These are phyloP conservation scores for Tetradesmus obliquus DNA, from an alignment of 139 green algal genomes.

Conservation along the genomic window DNA sequence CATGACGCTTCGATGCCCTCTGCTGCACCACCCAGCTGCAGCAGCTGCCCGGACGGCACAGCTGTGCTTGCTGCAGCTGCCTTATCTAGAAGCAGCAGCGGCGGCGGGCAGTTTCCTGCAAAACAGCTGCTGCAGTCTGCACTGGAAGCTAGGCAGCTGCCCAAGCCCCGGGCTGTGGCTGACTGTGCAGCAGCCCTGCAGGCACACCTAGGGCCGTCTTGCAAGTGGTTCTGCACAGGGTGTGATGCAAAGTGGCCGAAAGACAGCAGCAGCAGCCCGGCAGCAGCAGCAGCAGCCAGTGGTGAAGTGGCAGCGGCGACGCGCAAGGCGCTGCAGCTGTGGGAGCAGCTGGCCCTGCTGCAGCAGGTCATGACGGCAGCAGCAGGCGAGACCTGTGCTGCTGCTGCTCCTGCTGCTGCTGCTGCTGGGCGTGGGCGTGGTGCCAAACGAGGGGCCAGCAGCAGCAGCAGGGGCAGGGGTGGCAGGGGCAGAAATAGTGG, in stretches of 20 bases:
- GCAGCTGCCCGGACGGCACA: background rate
- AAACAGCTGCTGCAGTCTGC: background rate
- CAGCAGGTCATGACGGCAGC: background rate
- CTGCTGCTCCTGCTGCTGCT: background rate
- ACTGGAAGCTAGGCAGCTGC: background rate
- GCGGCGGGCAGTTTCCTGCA: background rate
- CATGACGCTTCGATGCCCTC: background rate
- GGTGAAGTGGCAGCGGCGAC: background rate
- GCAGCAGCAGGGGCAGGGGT: background rate
- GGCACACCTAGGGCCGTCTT: background rate
- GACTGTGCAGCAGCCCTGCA: slow-evolving; percentile 3
- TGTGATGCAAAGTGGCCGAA: background rate
- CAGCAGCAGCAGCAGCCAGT: background rate
- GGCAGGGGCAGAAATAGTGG: background rate
- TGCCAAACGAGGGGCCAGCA: background rate
- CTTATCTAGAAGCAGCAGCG: background rate
- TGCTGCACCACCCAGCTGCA: background rate
- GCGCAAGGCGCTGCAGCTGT: background rate
- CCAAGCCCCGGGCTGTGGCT: background rate
- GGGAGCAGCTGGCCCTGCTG: background rate
- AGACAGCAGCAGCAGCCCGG: background rate
- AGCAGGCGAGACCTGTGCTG: background rate
- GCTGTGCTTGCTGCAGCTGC: background rate
- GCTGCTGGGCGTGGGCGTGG: background rate
- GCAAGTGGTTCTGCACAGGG: background rate